phyloP scores from a whole-genome alignment of 441 rosid genomes.

The Eruca vesicaria region DNA sequence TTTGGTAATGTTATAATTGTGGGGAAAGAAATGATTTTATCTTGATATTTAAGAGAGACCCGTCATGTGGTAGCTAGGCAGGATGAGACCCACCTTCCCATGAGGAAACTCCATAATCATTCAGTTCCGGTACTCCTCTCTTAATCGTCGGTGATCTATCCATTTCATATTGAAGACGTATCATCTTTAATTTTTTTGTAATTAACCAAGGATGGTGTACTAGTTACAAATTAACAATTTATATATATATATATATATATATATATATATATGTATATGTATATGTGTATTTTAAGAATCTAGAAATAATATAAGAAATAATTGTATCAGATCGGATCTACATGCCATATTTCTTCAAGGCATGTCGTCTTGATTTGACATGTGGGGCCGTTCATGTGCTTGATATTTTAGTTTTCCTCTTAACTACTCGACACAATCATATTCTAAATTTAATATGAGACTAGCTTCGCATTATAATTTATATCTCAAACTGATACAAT shows the following conservation, averaged over 20 bases:
- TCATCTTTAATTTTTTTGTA: background rate
- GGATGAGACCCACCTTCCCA: slow-evolving; percentile 37
- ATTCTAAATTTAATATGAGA: slow-evolving; percentile 25
- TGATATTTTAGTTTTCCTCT: slow-evolving; percentile 22
- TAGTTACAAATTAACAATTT: slow-evolving; percentile 2
- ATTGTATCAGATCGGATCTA: slow-evolving; percentile 36
- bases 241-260: background rate
- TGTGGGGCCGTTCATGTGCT: slow-evolving; percentile 36
- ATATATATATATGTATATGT: background rate
- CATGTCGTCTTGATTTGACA: slow-evolving; percentile 31
- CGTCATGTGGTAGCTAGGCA: slow-evolving; percentile 35
- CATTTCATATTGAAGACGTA: slow-evolving; percentile 15
- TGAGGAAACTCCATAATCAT: slow-evolving; percentile 30
- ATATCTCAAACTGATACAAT: background rate
- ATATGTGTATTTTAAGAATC: background rate
- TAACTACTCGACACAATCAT: slow-evolving; percentile 33
- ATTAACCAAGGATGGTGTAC: slow-evolving; percentile 10
- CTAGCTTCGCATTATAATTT: slow-evolving; percentile 6
- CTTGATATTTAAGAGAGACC: slow-evolving; percentile 13
- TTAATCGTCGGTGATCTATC: slow-evolving; percentile 43
- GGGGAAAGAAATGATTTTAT: background rate
- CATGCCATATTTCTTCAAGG: slow-evolving; percentile 21
- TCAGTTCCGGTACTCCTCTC: slow-evolving; percentile 25
- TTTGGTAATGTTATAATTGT: background rate
- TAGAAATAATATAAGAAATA: background rate